Evolutionary conservation across 345 rosid species (phyloP).

Genomic region (Gossypium sturtianum): DNA sequence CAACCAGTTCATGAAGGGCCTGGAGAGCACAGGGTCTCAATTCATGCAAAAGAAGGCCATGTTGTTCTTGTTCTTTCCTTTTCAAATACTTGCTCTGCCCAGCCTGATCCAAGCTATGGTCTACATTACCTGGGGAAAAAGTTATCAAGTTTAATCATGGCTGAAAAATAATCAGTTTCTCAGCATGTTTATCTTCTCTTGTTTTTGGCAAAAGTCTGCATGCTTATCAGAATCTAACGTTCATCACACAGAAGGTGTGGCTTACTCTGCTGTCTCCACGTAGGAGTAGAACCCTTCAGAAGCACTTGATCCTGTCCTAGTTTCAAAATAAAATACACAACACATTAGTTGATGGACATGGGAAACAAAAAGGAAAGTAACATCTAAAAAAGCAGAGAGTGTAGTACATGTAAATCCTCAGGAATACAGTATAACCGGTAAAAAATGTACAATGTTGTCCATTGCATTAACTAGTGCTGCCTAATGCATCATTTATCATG

Average conservation of each 20-base stretch:
- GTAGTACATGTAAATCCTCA: slow-evolving; percentile 8
- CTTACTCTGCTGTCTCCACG: slow-evolving; percentile 21
- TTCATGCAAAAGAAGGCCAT: slow-evolving; percentile 31
- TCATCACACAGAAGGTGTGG: slow-evolving; percentile 12
- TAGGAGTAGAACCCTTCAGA: slow-evolving; percentile 19
- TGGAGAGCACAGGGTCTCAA: slow-evolving; percentile 45
- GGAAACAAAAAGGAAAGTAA: neutral
- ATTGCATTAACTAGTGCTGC: slow-evolving; percentile 3
- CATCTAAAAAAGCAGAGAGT: neutral
- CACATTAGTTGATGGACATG: slow-evolving; percentile 9
- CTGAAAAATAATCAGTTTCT: slow-evolving; percentile 1
- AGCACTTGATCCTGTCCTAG: slow-evolving; percentile 44
- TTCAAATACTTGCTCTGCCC: slow-evolving; percentile 24
- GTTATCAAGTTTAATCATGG: slow-evolving; percentile 9
- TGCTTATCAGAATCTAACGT: slow-evolving; percentile 27
- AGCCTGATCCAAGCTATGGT: slow-evolving; percentile 22
- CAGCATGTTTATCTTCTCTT: neutral
- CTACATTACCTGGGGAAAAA: slow-evolving; percentile 29
- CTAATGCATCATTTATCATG: neutral
- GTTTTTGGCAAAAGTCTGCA: neutral
- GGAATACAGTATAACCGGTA: slow-evolving; percentile 10
- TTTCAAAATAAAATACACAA: slow-evolving; percentile 11
- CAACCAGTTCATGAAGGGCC: slow-evolving; percentile 70
- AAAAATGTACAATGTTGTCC: neutral
- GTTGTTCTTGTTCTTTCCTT: slow-evolving; percentile 23